Percentiles rank a stretch among this genome's conserved stretches.
phyloP scores from a whole-genome alignment of 2,329 filamentous ascomycete species.

The Sarocladium kiliense region DNA sequence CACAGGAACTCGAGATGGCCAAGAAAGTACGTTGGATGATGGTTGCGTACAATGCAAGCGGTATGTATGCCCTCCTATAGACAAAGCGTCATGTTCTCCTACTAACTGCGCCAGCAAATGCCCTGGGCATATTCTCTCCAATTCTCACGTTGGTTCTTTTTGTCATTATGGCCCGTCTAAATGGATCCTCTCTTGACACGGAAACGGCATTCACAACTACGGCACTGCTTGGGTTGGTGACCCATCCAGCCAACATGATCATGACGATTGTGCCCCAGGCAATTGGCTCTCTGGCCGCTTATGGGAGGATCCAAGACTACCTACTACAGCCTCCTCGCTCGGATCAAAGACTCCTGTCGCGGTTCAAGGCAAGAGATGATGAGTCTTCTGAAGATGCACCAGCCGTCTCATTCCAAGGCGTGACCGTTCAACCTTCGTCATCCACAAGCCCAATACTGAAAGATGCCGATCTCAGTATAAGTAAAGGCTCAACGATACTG shows the following conservation, averaged over 20 bases:
- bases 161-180: conserved; percentile 19
- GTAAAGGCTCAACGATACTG: conserved; percentile 18
- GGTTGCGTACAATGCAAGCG: conserved; percentile 34
- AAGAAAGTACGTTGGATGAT: conserved; percentile 32
- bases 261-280: conserved; percentile 33
- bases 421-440: neutral
- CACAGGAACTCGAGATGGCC: conserved; percentile 23
- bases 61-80: conserved; percentile 19
- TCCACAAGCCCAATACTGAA: neutral
- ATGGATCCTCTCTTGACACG: conserved; percentile 21
- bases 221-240: conserved; percentile 32
- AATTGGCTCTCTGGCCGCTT: conserved; percentile 25
- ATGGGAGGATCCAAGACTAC: conserved; percentile 32
- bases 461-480: conserved; percentile 8
- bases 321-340: conserved; percentile 18
- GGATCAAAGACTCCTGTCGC: conserved; percentile 9
- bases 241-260: conserved; percentile 37
- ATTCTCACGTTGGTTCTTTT: conserved; percentile 31
- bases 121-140: conserved; percentile 35
- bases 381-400: neutral
- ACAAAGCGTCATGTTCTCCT: neutral
- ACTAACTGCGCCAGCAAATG: conserved; percentile 27
- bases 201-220: conserved; percentile 35
- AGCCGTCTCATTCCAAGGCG: neutral
- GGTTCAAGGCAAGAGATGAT: conserved; percentile 16